These are phyloP conservation scores for Myxozyma vanderwaltii DNA, from an alignment of 805 yeast genomes.

Conservation along the genomic window DNA sequence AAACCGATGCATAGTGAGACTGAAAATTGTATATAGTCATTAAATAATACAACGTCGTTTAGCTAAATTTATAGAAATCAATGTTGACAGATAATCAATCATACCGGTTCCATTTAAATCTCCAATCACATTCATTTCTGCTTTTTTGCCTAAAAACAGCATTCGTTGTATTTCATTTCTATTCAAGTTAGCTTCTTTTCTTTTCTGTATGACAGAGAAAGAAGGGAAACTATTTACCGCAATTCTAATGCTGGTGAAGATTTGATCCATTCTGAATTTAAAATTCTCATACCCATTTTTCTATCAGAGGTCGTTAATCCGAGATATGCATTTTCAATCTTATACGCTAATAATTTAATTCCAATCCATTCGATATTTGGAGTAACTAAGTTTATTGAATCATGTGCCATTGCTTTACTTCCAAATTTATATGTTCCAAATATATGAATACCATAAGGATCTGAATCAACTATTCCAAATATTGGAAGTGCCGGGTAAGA, in stretches of 20 bases:
- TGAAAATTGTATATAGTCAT: background rate
- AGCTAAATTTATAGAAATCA: background rate
- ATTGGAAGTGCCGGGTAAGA: constrained; percentile 46
- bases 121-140: constrained; percentile 57
- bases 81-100: constrained; percentile 27
- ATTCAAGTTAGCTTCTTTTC: constrained; percentile 12
- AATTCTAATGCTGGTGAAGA: background rate
- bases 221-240: background rate
- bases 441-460: constrained; percentile 64
- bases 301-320: constrained; percentile 41
- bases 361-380: constrained; percentile 45
- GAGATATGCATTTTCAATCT: constrained; percentile 38
- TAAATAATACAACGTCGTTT: background rate
- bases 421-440: constrained; percentile 44
- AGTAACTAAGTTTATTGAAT: constrained; percentile 16
- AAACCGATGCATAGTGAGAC: background rate
- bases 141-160: constrained; percentile 52
- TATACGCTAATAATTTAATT: constrained; percentile 47
- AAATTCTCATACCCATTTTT: constrained; percentile 40
- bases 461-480: constrained; percentile 60
- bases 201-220: no score
- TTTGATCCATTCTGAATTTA: constrained; percentile 28
- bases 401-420: constrained; percentile 22
- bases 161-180: constrained; percentile 58
- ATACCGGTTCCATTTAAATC: constrained; percentile 16